These are phyloP conservation scores for Rhizopus microsporus DNA, from an alignment of 371 early-diverging fungal genomes.

Conservation along the genomic window DNA sequence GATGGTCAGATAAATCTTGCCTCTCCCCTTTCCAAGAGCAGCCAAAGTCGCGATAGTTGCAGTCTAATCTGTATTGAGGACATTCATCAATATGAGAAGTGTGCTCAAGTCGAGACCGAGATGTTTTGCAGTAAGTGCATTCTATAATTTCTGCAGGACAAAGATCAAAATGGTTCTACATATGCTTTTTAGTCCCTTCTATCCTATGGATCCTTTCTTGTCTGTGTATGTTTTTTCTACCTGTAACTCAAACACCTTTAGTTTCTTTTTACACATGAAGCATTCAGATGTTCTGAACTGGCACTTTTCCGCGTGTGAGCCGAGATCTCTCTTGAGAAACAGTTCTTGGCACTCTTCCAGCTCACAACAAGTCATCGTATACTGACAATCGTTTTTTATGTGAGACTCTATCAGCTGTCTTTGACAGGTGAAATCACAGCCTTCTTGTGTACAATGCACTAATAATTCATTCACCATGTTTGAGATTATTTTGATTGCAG, in stretches of 20 bases:
- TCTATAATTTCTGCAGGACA: conserved; percentile 62
- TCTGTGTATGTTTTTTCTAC: conserved; percentile 17
- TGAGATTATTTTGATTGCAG: conserved; percentile 63
- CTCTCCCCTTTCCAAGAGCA: conserved; percentile 66
- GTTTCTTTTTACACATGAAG: conserved; percentile 59
- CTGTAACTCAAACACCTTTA: conserved; percentile 50
- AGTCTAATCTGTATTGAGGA: conserved; percentile 50
- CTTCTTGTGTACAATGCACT: conserved; percentile 60
- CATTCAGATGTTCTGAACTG: conserved; percentile 62
- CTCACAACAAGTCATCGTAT: conserved; percentile 55
- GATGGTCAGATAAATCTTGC: conserved; percentile 41
- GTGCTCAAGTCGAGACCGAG: conserved; percentile 51
- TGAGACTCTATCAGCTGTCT: conserved; percentile 61
- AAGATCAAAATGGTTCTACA: conserved; percentile 58
- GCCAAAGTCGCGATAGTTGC: conserved; percentile 56
- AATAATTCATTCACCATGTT: conserved; percentile 75
- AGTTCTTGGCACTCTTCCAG: conserved; percentile 61
- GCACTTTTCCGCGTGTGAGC: conserved; percentile 58
- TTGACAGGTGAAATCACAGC: conserved; percentile 63
- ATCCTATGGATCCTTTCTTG: not conserved
- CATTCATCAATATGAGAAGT: conserved; percentile 55
- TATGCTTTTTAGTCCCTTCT: not conserved
- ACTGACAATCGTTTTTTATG: conserved; percentile 60
- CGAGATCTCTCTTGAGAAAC: conserved; percentile 58
- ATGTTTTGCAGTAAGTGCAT: conserved; percentile 62